phyloP scores from a whole-genome alignment of 73 alveolate genomes.

The Paramecium bursaria region DNA sequence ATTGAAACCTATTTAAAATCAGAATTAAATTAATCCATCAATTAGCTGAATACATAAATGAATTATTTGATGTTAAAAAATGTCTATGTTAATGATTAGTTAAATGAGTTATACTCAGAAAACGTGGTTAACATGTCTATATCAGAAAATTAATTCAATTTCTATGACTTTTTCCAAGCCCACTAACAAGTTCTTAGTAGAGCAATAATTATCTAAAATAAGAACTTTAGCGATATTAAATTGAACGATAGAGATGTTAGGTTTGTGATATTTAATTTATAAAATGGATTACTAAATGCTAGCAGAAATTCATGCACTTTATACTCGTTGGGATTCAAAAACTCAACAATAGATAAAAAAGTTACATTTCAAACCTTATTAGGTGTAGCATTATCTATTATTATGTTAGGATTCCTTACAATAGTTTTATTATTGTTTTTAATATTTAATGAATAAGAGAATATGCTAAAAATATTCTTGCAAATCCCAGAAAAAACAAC shows the following conservation, averaged over 20 bases:
- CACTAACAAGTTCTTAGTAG: conserved; percentile 12
- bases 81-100: neutral
- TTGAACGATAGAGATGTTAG: neutral
- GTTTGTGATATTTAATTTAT: neutral
- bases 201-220: conserved; percentile 3
- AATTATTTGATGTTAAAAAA: neutral
- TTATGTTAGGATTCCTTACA: neutral
- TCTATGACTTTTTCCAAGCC: conserved; percentile 15
- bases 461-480: conserved; percentile 26
- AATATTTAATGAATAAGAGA: conserved; percentile 6
- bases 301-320: neutral
- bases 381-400: neutral
- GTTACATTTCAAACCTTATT: neutral
- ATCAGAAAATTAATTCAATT: neutral
- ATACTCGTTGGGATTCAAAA: conserved; percentile 1
- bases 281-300: neutral
- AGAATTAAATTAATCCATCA: neutral
- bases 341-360: conserved; percentile 8
- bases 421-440: neutral
- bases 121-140: neutral
- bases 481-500: conserved; percentile 25
- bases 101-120: conserved; percentile 1
- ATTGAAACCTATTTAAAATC: too few relatives aligned
- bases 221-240: neutral
- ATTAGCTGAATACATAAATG: neutral